Conservation (phyloP, 1,284 basidiomycete species). For the Porogramme epimiltina region DNA sequence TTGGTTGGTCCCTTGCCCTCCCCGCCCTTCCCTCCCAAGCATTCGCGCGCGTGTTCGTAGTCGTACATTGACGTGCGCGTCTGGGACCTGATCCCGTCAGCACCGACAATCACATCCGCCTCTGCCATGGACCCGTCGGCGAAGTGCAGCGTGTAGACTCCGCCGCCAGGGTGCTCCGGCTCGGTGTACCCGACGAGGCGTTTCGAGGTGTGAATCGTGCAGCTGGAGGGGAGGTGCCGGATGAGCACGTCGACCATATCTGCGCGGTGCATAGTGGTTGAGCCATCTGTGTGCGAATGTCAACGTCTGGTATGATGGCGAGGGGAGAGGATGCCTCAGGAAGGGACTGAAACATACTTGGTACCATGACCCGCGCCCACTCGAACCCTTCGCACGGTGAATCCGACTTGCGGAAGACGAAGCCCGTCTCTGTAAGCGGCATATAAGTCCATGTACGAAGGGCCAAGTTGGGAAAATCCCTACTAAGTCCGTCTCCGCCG, state of each 20-base stretch:
- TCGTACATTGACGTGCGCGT: constrained; percentile 16
- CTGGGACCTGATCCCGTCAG: constrained; percentile 22
- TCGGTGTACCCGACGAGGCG: constrained; percentile 30
- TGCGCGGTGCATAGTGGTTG: constrained; percentile 35
- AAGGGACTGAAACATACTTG: constrained; percentile 7
- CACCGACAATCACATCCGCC: constrained; percentile 24
- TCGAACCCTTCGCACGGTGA: constrained; percentile 16
- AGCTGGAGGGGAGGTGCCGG: constrained; percentile 31
- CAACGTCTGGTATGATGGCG: not conserved
- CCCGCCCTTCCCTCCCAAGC: not conserved
- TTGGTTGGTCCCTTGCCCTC: not conserved
- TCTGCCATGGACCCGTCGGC: constrained; percentile 21
- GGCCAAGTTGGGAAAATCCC: no score
- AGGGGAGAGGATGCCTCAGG: not conserved
- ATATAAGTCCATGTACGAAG: no score
- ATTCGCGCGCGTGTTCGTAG: constrained; percentile 12
- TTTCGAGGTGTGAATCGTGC: constrained; percentile 37
- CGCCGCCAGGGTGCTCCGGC: not conserved
- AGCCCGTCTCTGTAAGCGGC: constrained; percentile 19
- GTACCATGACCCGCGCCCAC: constrained; percentile 15
- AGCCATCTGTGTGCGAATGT: constrained; percentile 29
- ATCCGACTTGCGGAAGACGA: constrained; percentile 24
- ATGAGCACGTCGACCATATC: constrained; percentile 36
- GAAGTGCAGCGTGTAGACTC: constrained; percentile 15
- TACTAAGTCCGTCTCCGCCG: not conserved